Evolutionary conservation across 306 rosid species (phyloP).

Genomic region (Lupinus albus): DNA sequence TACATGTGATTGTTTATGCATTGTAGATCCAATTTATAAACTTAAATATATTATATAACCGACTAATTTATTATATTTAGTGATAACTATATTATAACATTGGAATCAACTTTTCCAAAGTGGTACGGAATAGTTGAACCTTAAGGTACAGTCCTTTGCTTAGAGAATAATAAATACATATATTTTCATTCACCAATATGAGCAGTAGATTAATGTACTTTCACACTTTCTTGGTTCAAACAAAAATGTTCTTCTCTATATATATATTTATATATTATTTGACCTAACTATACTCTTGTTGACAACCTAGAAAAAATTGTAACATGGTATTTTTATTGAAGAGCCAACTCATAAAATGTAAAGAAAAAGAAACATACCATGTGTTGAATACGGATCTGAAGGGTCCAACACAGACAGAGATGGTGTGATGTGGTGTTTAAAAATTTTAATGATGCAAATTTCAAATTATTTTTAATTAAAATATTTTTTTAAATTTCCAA

Average conservation of each 20-base stretch:
- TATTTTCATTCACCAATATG: background rate
- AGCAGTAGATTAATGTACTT: background rate
- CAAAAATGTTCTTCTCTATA: background rate
- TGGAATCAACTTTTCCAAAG: conserved; percentile 7
- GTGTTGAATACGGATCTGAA: too few relatives aligned
- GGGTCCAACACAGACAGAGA: too few relatives aligned
- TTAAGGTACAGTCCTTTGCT: conserved; percentile 45
- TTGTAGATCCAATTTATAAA: background rate
- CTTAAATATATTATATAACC: background rate
- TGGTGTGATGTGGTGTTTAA: too few relatives aligned
- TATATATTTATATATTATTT: background rate
- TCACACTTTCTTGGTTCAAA: background rate
- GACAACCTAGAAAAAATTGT: background rate
- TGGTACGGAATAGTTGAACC: conserved; percentile 49
- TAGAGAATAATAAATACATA: conserved; percentile 34
- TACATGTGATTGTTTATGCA: background rate
- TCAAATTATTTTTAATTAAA: too few relatives aligned
- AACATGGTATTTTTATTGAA: background rate
- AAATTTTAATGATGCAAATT: too few relatives aligned
- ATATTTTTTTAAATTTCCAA: too few relatives aligned
- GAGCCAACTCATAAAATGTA: conserved; percentile 24
- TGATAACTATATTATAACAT: conserved; percentile 13
- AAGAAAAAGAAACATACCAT: background rate
- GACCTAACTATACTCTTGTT: background rate
- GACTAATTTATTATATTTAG: background rate